A percentile compares a stretch with the other conserved stretches of the same genome.
phyloP scores from a whole-genome alignment of 106 monocot species.

The Posidonia australis region DNA sequence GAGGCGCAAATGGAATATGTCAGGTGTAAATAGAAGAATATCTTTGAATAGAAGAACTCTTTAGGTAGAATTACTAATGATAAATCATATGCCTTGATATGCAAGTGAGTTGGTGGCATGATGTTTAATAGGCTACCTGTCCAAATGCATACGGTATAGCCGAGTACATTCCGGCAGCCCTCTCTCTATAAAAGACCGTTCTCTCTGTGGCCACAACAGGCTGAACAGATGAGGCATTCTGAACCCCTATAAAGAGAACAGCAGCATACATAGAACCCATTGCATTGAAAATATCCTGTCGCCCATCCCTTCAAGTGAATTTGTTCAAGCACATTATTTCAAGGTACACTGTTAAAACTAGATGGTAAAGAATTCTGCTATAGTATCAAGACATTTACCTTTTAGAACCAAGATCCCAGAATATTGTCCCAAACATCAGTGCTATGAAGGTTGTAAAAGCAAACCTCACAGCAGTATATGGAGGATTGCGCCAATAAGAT shows the following conservation, averaged over 20 bases:
- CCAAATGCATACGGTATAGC: slow-evolving; percentile 27
- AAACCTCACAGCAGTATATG: slow-evolving; percentile 41
- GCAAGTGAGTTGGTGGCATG: no score
- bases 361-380: neutral
- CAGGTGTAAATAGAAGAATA: no score
- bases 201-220: slow-evolving; percentile 16
- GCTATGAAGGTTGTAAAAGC: slow-evolving; percentile 43
- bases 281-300: slow-evolving; percentile 20
- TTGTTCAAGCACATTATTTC: neutral
- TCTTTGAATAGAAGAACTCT: no score
- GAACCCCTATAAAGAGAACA: slow-evolving; percentile 10
- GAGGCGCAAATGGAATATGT: no score
- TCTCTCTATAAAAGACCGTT: slow-evolving; percentile 25
- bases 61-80: no score
- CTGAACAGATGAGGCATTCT: slow-evolving; percentile 13
- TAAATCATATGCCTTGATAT: no score
- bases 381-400: slow-evolving; percentile 16
- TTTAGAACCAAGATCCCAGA: slow-evolving; percentile 59
- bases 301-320: slow-evolving; percentile 2
- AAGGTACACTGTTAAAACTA: neutral
- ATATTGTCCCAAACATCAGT: slow-evolving; percentile 53
- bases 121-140: slow-evolving; percentile 18
- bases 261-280: slow-evolving; percentile 16
- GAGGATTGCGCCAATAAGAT: slow-evolving; percentile 83
- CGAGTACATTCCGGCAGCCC: slow-evolving; percentile 26